Percentiles rank a stretch among this genome's conserved stretches.
phyloP scores from a whole-genome alignment of 1,284 basidiomycete species.

The Puccinia horiana region DNA sequence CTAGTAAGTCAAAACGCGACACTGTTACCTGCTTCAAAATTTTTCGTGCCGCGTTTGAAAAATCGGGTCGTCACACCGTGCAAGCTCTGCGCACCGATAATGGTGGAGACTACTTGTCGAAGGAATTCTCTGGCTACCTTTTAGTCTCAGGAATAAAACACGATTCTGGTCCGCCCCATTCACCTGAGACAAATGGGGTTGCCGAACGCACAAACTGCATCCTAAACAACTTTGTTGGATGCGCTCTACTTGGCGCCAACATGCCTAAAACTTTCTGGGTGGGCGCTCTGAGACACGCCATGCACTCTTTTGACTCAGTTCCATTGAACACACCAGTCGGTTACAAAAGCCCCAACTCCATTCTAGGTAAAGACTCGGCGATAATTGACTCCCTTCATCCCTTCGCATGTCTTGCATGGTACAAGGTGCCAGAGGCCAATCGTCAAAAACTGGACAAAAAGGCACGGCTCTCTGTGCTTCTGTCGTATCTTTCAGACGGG shows the following conservation, averaged over 20 bases:
- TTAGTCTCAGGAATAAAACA: neutral
- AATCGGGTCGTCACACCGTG: too few relatives aligned
- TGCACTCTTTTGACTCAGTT: neutral
- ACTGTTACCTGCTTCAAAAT: too few relatives aligned
- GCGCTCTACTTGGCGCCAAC: neutral
- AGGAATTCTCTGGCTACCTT: neutral
- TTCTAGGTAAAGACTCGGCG: neutral
- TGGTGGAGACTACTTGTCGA: too few relatives aligned
- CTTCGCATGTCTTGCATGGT: neutral
- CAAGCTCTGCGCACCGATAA: too few relatives aligned
- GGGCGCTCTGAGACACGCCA: neutral
- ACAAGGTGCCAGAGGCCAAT: neutral
- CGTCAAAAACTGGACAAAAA: neutral
- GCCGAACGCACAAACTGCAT: neutral
- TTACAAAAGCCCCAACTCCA: neutral
- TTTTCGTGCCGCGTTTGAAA: too few relatives aligned
- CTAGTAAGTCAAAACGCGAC: too few relatives aligned
- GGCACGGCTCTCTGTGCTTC: neutral
- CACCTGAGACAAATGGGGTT: neutral
- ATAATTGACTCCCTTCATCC: neutral
- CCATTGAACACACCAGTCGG: neutral
- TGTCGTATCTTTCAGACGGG: too few relatives aligned
- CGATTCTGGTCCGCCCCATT: neutral
- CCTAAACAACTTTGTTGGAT: neutral
- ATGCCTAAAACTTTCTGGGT: neutral